Percentiles rank a stretch among this genome's conserved stretches.
phyloP scores from a whole-genome alignment of 805 yeast species.

The Ogataea haglerorum region DNA sequence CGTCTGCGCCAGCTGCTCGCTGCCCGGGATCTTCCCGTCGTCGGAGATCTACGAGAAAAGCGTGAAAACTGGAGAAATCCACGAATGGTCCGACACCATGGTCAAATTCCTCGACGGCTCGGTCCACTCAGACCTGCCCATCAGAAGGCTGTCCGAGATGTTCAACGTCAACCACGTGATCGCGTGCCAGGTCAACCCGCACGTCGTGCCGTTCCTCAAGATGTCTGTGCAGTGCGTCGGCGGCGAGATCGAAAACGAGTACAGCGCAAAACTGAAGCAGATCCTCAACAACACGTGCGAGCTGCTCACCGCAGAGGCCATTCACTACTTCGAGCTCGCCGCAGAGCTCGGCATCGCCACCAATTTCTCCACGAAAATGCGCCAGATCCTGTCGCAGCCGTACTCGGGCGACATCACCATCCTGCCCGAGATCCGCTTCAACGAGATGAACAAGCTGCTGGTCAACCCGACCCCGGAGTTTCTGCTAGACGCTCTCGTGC shows the following conservation, averaged over 20 bases:
- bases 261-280: conserved; percentile 52
- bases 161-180: conserved; percentile 96
- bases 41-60: conserved; percentile 82
- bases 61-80: conserved; percentile 63
- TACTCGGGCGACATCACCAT: conserved; percentile 95
- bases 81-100: conserved; percentile 77
- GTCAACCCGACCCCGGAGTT: conserved; percentile 81
- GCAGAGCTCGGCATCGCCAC: conserved; percentile 75
- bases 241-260: conserved; percentile 61
- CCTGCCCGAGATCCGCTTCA: conserved; percentile 65
- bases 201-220: conserved; percentile 83
- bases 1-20: conserved; percentile 89
- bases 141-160: conserved; percentile 88
- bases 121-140: conserved; percentile 91
- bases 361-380: conserved; percentile 66
- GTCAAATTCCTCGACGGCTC: conserved; percentile 93
- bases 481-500: conserved; percentile 59
- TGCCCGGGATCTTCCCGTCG: conserved; percentile 89
- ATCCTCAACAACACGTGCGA: conserved; percentile 53
- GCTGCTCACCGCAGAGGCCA: conserved; percentile 62
- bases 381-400: conserved; percentile 76
- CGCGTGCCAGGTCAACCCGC: conserved; percentile 97
- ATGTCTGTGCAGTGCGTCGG: conserved; percentile 66
- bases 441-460: conserved; percentile 61
- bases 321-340: conserved; percentile 70